Conservation (phyloP, 2,329 filamentous ascomycete species). For the Fusarium lyarnte region DNA sequence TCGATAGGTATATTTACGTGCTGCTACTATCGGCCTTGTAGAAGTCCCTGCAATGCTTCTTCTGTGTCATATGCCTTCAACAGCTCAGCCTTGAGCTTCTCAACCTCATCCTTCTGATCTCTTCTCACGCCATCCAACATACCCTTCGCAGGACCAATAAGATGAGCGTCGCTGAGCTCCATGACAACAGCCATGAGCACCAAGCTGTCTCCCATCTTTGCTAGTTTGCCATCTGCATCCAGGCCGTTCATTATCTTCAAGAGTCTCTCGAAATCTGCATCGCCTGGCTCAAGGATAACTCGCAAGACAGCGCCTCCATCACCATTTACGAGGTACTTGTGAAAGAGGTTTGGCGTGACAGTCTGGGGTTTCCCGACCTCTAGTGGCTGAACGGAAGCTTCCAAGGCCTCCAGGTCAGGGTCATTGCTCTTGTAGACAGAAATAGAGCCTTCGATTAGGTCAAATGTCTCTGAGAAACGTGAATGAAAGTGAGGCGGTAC, state of each 20-base stretch:
- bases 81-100: not conserved
- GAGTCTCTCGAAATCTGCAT: not conserved
- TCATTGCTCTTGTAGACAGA: not conserved
- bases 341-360: not conserved
- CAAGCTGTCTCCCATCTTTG: not conserved
- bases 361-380: not conserved
- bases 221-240: not conserved
- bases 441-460: not conserved
- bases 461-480: not conserved
- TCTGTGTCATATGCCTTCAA: not conserved
- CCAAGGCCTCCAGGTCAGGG: not conserved
- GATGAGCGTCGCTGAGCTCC: conserved; percentile 2
- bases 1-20: too few relatives aligned
- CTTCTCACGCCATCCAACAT: not conserved
- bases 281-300: not conserved
- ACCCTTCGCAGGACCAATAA: not conserved
- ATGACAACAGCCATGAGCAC: not conserved
- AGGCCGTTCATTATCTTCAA: conserved; percentile 2
- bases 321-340: not conserved
- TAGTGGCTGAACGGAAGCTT: not conserved
- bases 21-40: not conserved
- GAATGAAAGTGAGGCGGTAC: not conserved
- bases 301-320: not conserved
- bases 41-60: not conserved
- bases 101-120: not conserved